These are phyloP conservation scores for Cutaneotrichosporon dermatis DNA, from an alignment of 1,284 basidiomycete genomes.

Conservation along the genomic window DNA sequence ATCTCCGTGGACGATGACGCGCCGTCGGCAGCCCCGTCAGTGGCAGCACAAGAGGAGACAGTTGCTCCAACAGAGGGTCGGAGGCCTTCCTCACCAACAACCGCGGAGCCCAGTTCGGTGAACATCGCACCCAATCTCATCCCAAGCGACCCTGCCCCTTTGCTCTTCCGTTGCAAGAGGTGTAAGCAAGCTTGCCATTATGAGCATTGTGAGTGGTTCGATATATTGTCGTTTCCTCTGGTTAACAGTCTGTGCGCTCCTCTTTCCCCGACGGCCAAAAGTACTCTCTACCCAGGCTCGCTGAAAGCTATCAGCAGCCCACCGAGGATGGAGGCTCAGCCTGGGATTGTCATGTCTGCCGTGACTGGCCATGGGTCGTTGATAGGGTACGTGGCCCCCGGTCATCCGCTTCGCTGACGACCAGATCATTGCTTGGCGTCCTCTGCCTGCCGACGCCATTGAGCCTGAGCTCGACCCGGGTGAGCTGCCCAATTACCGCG, in stretches of 20 bases:
- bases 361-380: conserved; percentile 64
- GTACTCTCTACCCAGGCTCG: conserved; percentile 20
- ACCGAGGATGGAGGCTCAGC: conserved; percentile 37
- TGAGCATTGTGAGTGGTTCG: conserved; percentile 53
- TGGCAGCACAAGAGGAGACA: too few species aligned
- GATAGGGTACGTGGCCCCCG: conserved; percentile 54
- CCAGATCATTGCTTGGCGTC: conserved; percentile 82
- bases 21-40: background rate
- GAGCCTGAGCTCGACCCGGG: conserved; percentile 53
- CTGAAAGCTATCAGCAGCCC: conserved; percentile 58
- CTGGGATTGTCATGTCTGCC: conserved; percentile 76
- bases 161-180: conserved; percentile 71
- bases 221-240: background rate
- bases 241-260: conserved; percentile 22
- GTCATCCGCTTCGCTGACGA: background rate
- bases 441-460: conserved; percentile 61
- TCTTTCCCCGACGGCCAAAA: conserved; percentile 19
- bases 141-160: conserved; percentile 19
- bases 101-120: background rate
- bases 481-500: conserved; percentile 58
- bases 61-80: background rate
- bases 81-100: background rate
- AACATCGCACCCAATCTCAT: conserved; percentile 1
- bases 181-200: conserved; percentile 80
- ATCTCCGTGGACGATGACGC: conserved; percentile 19